Evolutionary conservation across 495 filamentous ascomycete species (phyloP), one percentile per base, ranked within the genome.

Genomic region (Hypoxylon trugodes): DNA sequence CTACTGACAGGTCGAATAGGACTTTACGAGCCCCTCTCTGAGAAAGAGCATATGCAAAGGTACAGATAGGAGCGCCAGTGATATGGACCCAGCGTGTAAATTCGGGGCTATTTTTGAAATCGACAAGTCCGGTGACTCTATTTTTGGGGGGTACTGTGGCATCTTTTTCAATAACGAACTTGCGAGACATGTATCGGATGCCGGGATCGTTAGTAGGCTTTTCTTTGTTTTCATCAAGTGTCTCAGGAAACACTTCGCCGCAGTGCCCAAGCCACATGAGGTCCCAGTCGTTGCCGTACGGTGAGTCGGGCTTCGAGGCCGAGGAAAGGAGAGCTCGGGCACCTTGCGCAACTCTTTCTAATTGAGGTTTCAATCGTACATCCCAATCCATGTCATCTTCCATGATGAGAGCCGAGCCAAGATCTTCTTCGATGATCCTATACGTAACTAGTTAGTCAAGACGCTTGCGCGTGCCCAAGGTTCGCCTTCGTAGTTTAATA

Each of bases 31-130:
- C 84, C 4, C 84, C 83, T 37, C 73, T 65, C 22, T 78, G 78
- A 0, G 82, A 82, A 2, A 87, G 74, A 0, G 84, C 84, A 68
- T 88, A 88, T 16, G 78, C 73, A 48, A 80, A 77, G 4, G 78
- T 76, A 71, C 84, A 87, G 21, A 84, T 76, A n/a, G 74, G 76
- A 18, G 77, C 76, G 16, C 69, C 75, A 10, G 76, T 67, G 24
- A 73, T 69, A 65, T 82, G 82, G 15, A 81, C 69, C 32, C 82
- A 66, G 12, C 84, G 82, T 2, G 79, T 79, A 59, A 74, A 67
- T 16, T 78, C 72, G 15, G 76, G 76, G 21, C 69, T 70, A 22
- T 69, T 13, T 6, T 8, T 9, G 37, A 69, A 73, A 33, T 65
- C 35, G 24, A 69, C 62, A 9, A 69, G 65, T 15, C 62, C 55